A percentile compares a stretch with the other conserved stretches of the same genome.
Conservation (phyloP, 345 rosid genomes). For the Cardamine resedifolia region DNA sequence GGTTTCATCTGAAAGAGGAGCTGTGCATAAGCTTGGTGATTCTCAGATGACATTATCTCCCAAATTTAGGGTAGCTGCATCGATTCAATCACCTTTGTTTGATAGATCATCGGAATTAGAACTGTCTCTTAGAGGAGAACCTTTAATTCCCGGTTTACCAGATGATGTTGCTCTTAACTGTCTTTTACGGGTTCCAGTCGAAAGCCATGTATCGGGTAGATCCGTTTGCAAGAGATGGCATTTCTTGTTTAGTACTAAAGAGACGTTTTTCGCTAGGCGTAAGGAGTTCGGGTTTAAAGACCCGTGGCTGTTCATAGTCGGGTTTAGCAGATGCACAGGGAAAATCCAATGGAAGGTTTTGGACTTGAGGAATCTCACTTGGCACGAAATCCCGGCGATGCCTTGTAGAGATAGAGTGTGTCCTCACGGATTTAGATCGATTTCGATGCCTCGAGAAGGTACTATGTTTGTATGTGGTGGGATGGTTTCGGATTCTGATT, state of each 20-base stretch:
- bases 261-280: slow-evolving; percentile 62
- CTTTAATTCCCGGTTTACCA: slow-evolving; percentile 84
- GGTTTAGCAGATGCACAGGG: slow-evolving; percentile 72
- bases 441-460: slow-evolving; percentile 57
- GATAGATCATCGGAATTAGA: slow-evolving; percentile 57
- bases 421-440: slow-evolving; percentile 74
- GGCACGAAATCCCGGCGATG: slow-evolving; percentile 86
- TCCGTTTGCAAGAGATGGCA: slow-evolving; percentile 85
- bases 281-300: slow-evolving; percentile 71
- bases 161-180: slow-evolving; percentile 82
- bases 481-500: slow-evolving; percentile 72
- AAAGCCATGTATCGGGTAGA: slow-evolving; percentile 61
- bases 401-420: slow-evolving; percentile 81
- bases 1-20: slow-evolving; percentile 70
- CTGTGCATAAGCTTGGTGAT: slow-evolving; percentile 87
- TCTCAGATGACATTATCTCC: slow-evolving; percentile 84
- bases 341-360: slow-evolving; percentile 83
- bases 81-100: slow-evolving; percentile 52
- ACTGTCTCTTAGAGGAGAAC: slow-evolving; percentile 51
- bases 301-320: slow-evolving; percentile 83
- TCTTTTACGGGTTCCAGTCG: slow-evolving; percentile 71
- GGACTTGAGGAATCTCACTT: slow-evolving; percentile 62
- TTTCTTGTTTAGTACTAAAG: slow-evolving; percentile 63
- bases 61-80: slow-evolving; percentile 65
- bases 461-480: slow-evolving; percentile 85